Base-by-base conservation (phyloP, 352 stramenopile genomes). In the Lagenidium giganteum region DNA sequence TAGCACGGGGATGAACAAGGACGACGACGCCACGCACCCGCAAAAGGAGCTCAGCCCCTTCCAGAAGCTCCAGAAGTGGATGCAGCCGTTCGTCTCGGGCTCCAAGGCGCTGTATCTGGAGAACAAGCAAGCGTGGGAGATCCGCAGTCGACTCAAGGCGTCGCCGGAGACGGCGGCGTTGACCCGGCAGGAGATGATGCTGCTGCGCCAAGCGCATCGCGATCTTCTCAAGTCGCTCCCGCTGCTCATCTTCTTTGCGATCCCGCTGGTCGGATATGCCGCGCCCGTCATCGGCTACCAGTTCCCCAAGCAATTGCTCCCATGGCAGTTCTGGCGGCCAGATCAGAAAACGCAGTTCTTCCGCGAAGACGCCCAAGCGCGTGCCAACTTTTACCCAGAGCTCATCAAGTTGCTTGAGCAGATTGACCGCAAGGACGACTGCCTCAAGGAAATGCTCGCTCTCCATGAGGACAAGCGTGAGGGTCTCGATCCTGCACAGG, bases 341-440 rank as follows among this genome's bases (percentile, higher is more conserved):
- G 77, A 86, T 14, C 78, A 93, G 38, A 87, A 85, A 57, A 87
- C 76, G n/a, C 64, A 83, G 53, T 93, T 93, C 59, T 68, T 92
- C 17, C 59, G 54, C 8, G 63, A 90, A 41, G 74, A 92, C 42
- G 78, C 71, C 1, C 41, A 64, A 12, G 47, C 67, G 13, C 64
- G 73, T 21, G 66, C 78, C 5, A 42, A 41, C 17, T 85, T 70
- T 45, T 87, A 91, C 55, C 70, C 71, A 5, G 45, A 83, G 43
- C 54, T 93, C 25, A 42, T 68, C 4, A 37, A 79, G 21, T 48
- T 84, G 22, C 55, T 93, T 22, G 47, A 67, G 42, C 70, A 83
- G 57, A 83, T 92, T 42, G 54, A 83, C 45, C 52, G 63, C 59
- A 79, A 81, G 53, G 59, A 83, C 46, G 42, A 65, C 35, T 59